Evolutionary conservation across 139 green algal species (phyloP).

Genomic region (Chlamydomonas asymmetrica): DNA sequence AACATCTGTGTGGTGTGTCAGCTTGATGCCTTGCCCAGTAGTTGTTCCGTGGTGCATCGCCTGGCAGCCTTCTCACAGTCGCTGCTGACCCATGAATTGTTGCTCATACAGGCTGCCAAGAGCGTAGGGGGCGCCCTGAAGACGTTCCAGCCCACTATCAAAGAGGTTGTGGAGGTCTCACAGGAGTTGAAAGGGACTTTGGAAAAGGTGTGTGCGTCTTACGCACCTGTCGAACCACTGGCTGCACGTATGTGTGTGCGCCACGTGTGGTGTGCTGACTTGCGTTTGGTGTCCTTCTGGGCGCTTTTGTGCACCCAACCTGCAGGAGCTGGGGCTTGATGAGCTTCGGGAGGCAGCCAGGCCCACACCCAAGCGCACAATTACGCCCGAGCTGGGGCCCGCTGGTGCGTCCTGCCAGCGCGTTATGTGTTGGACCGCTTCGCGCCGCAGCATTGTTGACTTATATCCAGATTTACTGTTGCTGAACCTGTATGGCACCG

Average conservation of each 20-base stretch:
- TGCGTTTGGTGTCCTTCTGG: too few relatives aligned
- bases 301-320: not conserved
- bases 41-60: too few relatives aligned
- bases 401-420: not conserved
- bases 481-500: too few relatives aligned
- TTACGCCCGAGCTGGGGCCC: not conserved
- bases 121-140: conserved; percentile 78
- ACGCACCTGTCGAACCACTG: too few relatives aligned
- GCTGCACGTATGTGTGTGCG: too few relatives aligned
- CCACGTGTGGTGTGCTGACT: too few relatives aligned
- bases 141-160: conserved; percentile 92
- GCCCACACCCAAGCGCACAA: not conserved
- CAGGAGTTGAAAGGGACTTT: conserved; percentile 89
- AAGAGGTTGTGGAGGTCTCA: conserved; percentile 87
- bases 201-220: conserved; percentile 56
- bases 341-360: conserved; percentile 75
- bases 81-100: not conserved
- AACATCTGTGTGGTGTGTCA: not conserved
- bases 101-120: conserved; percentile 81
- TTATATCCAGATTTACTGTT: too few relatives aligned
- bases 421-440: too few relatives aligned
- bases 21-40: not conserved
- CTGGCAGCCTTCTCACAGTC: not conserved
- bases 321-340: conserved; percentile 92
- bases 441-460: too few relatives aligned